phyloP scores from a whole-genome alignment of 2,329 filamentous ascomycete genomes.

The Penicillium griseofulvum region DNA sequence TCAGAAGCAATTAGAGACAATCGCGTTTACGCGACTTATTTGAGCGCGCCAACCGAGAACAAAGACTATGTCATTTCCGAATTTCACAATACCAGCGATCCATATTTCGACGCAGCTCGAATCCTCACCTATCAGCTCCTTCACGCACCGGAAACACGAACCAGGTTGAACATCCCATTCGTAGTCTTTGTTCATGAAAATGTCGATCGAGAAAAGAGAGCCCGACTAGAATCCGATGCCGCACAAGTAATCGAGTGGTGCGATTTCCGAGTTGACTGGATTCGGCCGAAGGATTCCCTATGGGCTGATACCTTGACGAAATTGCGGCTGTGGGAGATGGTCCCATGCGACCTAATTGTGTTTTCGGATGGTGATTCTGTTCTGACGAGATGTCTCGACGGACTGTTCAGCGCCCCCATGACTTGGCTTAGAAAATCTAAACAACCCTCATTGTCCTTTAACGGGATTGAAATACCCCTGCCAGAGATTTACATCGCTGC shows the following conservation, averaged over 20 bases:
- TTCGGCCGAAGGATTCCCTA: not conserved
- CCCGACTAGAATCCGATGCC: constrained; percentile 1
- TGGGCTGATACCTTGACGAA: constrained; percentile 5
- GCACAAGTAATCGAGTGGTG: constrained; percentile 2
- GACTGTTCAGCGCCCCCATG: not conserved
- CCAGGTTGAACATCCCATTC: not conserved
- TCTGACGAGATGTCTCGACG: not conserved
- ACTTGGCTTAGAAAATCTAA: not conserved
- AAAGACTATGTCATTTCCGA: not conserved
- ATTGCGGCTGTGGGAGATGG: constrained; percentile 6
- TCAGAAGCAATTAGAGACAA: no score
- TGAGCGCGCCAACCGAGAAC: not conserved
- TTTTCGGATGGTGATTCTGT: constrained; percentile 8
- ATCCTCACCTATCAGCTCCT: constrained; percentile 10
- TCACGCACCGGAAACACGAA: constrained; percentile 4
- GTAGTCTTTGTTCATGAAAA: constrained; percentile 4
- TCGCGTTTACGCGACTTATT: not conserved
- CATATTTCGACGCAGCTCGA: constrained; percentile 4
- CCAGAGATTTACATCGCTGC: not conserved
- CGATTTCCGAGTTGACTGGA: constrained; percentile 1
- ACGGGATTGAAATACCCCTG: not conserved
- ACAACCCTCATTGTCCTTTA: not conserved
- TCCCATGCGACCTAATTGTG: constrained; percentile 5
- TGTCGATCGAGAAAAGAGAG: not conserved
- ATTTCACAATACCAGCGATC: constrained; percentile 3